Percentiles rank a stretch among this genome's conserved stretches.
Evolutionary conservation across 805 yeast species (phyloP).

Genomic region (Schizosaccharomyces osmophilus): DNA sequence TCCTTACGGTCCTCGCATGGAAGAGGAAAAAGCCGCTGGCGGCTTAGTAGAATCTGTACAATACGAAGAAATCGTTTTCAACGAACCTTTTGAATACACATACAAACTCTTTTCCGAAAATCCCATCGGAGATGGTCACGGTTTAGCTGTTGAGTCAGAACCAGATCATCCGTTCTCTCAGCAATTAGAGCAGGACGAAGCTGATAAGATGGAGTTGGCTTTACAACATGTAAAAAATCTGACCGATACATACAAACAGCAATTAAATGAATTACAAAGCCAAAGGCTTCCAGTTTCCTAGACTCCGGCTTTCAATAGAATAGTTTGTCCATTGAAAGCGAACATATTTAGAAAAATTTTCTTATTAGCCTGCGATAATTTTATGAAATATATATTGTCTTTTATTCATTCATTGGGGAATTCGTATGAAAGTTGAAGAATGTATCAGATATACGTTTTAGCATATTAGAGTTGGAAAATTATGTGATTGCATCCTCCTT

Average conservation of each 20-base stretch:
- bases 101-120: slow-evolving; percentile 50
- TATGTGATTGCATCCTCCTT: too few relatives aligned
- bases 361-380: too few relatives aligned
- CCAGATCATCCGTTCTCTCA: slow-evolving; percentile 11
- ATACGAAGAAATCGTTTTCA: slow-evolving; percentile 80
- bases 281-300: neutral
- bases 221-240: neutral
- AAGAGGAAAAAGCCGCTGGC: slow-evolving; percentile 13
- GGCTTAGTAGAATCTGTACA: slow-evolving; percentile 30
- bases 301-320: too few relatives aligned
- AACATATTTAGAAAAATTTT: too few relatives aligned
- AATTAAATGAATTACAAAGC: neutral
- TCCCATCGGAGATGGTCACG: slow-evolving; percentile 25
- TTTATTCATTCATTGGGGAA: too few relatives aligned
- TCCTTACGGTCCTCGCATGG: slow-evolving; percentile 34
- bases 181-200: slow-evolving; percentile 3
- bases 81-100: slow-evolving; percentile 80
- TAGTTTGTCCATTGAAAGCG: too few relatives aligned
- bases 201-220: neutral
- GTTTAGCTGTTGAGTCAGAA: slow-evolving; percentile 18
- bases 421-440: too few relatives aligned
- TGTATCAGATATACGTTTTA: too few relatives aligned
- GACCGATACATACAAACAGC: neutral
- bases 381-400: too few relatives aligned
- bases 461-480: too few relatives aligned